phyloP scores from a whole-genome alignment of 192 early-diverging fungal genomes.

The Podila minutissima region DNA sequence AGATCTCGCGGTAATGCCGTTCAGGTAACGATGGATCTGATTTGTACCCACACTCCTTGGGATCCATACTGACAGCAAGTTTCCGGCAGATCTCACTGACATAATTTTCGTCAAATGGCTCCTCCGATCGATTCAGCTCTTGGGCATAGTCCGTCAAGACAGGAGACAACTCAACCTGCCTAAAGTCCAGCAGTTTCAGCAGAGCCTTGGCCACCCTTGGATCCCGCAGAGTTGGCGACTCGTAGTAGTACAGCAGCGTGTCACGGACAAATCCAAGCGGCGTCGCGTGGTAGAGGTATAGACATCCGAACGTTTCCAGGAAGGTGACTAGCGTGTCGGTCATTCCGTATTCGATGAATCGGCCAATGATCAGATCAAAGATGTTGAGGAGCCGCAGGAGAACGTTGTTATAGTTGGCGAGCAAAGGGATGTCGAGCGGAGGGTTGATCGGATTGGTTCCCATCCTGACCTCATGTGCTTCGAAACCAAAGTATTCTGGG shows the following conservation, averaged over 20 bases:
- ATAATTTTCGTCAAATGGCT: conserved; percentile 59
- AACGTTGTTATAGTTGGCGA: conserved; percentile 76
- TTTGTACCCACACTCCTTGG: conserved; percentile 63
- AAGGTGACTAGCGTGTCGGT: conserved; percentile 65
- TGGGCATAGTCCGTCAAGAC: conserved; percentile 53
- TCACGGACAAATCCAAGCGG: conserved; percentile 75
- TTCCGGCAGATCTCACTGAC: conserved; percentile 63
- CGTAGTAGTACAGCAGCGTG: conserved; percentile 73
- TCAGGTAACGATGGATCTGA: conserved; percentile 58
- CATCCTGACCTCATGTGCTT: conserved; percentile 66
- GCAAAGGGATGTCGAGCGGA: conserved; percentile 65
- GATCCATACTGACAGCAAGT: conserved; percentile 58
- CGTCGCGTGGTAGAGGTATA: conserved; percentile 72
- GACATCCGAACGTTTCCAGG: conserved; percentile 69
- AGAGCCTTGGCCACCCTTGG: conserved; percentile 53
- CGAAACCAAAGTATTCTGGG: conserved; percentile 81
- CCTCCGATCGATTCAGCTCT: conserved; percentile 50
- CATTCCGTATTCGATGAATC: conserved; percentile 74
- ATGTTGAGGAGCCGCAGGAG: conserved; percentile 72
- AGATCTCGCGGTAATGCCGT: conserved; percentile 69
- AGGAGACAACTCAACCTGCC: conserved; percentile 24
- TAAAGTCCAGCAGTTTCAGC: conserved; percentile 41
- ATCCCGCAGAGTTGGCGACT: conserved; percentile 68
- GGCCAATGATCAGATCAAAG: conserved; percentile 73
- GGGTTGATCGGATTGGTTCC: conserved; percentile 61